These are phyloP conservation scores for Blastocystis sp. DNA, from an alignment of 352 stramenopile genomes.

Conservation along the genomic window DNA sequence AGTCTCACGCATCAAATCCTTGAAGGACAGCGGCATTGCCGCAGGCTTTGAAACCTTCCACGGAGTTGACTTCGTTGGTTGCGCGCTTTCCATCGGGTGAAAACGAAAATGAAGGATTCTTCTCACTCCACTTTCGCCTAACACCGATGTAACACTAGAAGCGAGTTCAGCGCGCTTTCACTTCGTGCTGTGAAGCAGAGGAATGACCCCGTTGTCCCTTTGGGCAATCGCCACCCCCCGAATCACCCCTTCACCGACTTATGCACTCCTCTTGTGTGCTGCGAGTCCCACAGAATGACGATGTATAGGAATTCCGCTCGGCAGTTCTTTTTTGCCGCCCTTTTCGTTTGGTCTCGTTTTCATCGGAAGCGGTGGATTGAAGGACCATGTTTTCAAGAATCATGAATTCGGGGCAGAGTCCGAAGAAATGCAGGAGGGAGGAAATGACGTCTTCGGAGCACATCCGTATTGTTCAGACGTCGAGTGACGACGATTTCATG, in stretches of 20 bases:
- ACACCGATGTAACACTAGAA: background rate
- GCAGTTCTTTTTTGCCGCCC: slow-evolving; percentile 9
- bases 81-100: background rate
- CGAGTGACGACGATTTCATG: slow-evolving; percentile 54
- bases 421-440: slow-evolving; percentile 55
- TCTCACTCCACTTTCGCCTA: background rate
- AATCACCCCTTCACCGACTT: too few species aligned
- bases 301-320: too few species aligned
- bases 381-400: slow-evolving; percentile 52
- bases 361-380: background rate
- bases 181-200: too few species aligned
- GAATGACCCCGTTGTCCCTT: too few species aligned
- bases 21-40: background rate
- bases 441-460: slow-evolving; percentile 47
- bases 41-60: background rate
- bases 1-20: background rate
- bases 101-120: background rate
- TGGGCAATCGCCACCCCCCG: too few species aligned
- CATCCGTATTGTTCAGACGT: slow-evolving; percentile 55
- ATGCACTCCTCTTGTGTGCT: too few species aligned
- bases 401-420: slow-evolving; percentile 21
- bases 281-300: too few species aligned
- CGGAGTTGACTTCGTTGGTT: background rate
- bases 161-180: too few species aligned
- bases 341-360: slow-evolving; percentile 10